phyloP scores from a whole-genome alignment of 1,284 basidiomycete genomes.

The Ceratobasidium sp. region DNA sequence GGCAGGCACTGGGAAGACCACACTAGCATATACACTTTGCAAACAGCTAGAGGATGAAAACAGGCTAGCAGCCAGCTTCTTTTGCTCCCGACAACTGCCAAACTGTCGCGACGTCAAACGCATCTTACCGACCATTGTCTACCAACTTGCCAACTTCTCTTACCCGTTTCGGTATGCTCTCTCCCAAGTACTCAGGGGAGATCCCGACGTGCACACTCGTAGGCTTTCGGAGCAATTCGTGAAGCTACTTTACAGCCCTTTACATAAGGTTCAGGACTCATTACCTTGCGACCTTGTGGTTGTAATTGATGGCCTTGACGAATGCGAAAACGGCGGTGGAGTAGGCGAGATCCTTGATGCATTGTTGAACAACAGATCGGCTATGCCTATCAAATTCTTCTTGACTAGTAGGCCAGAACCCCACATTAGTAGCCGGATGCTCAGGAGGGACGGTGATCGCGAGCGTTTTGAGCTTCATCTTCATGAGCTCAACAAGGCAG shows the following conservation, averaged over 20 bases:
- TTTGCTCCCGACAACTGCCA: slow-evolving; percentile 53
- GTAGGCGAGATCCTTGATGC: slow-evolving; percentile 20
- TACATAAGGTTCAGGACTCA: background rate
- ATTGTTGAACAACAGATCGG: background rate
- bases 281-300: slow-evolving; percentile 20
- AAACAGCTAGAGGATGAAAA: slow-evolving; percentile 30
- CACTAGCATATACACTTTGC: slow-evolving; percentile 52
- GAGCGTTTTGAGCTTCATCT: slow-evolving; percentile 30
- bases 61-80: slow-evolving; percentile 54
- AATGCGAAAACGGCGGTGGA: slow-evolving; percentile 19
- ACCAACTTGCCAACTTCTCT: slow-evolving; percentile 44
- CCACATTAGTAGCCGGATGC: slow-evolving; percentile 12
- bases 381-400: slow-evolving; percentile 38
- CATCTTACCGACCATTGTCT: slow-evolving; percentile 44
- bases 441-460: background rate
- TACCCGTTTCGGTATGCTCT: slow-evolving; percentile 27
- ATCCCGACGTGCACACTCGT: slow-evolving; percentile 18
- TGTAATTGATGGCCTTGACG: slow-evolving; percentile 47
- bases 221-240: slow-evolving; percentile 29
- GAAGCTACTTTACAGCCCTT: slow-evolving; percentile 31
- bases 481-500: slow-evolving; percentile 42
- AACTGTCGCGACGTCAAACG: slow-evolving; percentile 28
- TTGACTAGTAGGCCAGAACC: slow-evolving; percentile 46
- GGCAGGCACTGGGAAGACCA: slow-evolving; percentile 53
- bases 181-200: background rate